These are phyloP conservation scores for Bombardia bombarda DNA, from an alignment of 495 filamentous ascomycete genomes.

Conservation along the genomic window DNA sequence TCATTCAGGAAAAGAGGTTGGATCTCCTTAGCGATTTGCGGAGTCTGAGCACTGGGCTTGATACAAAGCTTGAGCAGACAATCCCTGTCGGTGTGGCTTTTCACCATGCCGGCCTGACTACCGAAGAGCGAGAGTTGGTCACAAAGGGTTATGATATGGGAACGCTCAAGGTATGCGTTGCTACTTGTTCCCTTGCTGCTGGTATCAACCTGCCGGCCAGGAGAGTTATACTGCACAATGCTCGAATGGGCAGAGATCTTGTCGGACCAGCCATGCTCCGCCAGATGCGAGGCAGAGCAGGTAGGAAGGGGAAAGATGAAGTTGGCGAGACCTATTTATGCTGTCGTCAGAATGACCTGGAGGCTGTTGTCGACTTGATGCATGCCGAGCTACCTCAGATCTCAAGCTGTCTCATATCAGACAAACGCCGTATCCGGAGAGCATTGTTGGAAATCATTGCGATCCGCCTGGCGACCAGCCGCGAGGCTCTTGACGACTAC, in stretches of 20 bases:
- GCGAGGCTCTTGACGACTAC: conserved; percentile 62
- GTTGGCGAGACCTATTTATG: conserved; percentile 75
- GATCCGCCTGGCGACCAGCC: conserved; percentile 61
- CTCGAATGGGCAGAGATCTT: conserved; percentile 69
- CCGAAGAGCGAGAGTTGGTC: conserved; percentile 70
- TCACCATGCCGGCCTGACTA: conserved; percentile 75
- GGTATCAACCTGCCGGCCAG: conserved; percentile 69
- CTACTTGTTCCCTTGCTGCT: conserved; percentile 78
- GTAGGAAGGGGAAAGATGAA: conserved; percentile 76
- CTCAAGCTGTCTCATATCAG: conserved; percentile 60
- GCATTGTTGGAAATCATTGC: conserved; percentile 70
- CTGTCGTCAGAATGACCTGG: conserved; percentile 61
- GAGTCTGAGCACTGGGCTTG: conserved; percentile 58
- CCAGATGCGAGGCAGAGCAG: conserved; percentile 80
- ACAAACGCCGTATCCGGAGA: conserved; percentile 62
- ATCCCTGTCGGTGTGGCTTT: conserved; percentile 64
- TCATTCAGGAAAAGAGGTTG: conserved; percentile 48
- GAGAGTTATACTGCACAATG: conserved; percentile 71
- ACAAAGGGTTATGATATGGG: conserved; percentile 67
- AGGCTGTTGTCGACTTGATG: conserved; percentile 61
- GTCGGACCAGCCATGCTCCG: conserved; percentile 71
- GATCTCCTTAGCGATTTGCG: conserved; percentile 64
- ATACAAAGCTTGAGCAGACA: conserved; percentile 57
- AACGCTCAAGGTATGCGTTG: conserved; percentile 62
- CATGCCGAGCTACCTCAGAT: conserved; percentile 66